These are phyloP conservation scores for Fusarium coicis DNA, from an alignment of 2,329 filamentous ascomycete species.

Conservation along the genomic window DNA sequence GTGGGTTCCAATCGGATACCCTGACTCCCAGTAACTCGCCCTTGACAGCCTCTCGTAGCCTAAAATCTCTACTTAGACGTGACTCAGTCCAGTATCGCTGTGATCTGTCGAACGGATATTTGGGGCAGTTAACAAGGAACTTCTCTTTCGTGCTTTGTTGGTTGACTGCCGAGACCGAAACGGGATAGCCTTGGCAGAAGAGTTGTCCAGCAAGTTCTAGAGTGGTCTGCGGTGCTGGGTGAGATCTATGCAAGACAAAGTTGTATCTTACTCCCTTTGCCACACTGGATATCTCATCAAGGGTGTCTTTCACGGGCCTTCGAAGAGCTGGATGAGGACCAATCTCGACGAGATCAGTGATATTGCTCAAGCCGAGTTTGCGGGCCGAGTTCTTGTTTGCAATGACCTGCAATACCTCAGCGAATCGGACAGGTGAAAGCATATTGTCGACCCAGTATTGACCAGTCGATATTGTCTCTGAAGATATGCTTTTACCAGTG, in stretches of 20 bases:
- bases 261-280: not conserved
- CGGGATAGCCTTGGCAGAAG: not conserved
- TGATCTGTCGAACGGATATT: slow-evolving; percentile 8
- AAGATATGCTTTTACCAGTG: slow-evolving; percentile 50
- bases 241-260: not conserved
- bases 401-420: slow-evolving; percentile 37
- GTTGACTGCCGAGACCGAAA: not conserved
- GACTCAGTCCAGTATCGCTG: slow-evolving; percentile 51
- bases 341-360: slow-evolving; percentile 35
- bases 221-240: not conserved
- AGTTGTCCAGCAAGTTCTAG: not conserved
- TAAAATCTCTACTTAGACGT: slow-evolving; percentile 42
- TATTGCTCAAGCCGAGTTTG: not conserved
- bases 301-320: slow-evolving; percentile 30
- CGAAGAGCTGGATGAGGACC: slow-evolving; percentile 39
- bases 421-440: slow-evolving; percentile 51
- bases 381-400: not conserved
- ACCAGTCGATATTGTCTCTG: slow-evolving; percentile 46
- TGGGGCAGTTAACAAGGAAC: not conserved
- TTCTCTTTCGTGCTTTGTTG: not conserved
- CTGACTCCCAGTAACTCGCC: slow-evolving; percentile 54
- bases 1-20: slow-evolving; percentile 29
- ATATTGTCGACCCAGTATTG: slow-evolving; percentile 56
- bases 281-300: not conserved
- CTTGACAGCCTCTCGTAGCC: slow-evolving; percentile 45